phyloP scores from a whole-genome alignment of 2,329 filamentous ascomycete species.

The Trichoderma atroviride region DNA sequence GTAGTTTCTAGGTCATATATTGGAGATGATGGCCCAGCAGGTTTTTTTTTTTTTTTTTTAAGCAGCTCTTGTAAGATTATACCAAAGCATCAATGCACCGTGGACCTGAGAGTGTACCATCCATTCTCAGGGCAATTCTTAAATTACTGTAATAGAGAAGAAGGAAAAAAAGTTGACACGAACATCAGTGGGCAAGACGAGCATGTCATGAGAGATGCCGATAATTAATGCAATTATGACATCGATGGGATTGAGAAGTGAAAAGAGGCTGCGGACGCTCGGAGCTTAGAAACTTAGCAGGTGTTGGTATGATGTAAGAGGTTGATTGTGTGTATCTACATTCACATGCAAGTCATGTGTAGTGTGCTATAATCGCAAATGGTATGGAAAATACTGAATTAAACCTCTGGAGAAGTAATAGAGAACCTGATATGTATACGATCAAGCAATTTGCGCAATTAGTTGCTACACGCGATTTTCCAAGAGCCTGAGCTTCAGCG shows the following conservation, averaged over 20 bases:
- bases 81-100: conserved; percentile 16
- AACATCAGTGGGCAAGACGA: not conserved
- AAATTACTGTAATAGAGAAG: not conserved
- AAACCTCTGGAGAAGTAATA: not conserved
- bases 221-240: not conserved
- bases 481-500: no score
- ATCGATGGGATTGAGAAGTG: not conserved
- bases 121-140: not conserved
- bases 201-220: not conserved
- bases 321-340: not conserved
- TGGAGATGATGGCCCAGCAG: not conserved
- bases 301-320: not conserved
- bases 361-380: not conserved
- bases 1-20: conserved; percentile 13
- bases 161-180: not conserved
- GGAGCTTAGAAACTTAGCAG: not conserved
- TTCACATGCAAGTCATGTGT: not conserved
- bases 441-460: no score
- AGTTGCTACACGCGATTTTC: no score
- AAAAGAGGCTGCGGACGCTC: not conserved
- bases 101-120: not conserved
- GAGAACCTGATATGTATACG: no score
- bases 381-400: not conserved
- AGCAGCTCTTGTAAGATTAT: conserved; percentile 17
- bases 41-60: not conserved